Evolutionary conservation across 306 rosid species (phyloP).

Genomic region (Lablab purpureus): DNA sequence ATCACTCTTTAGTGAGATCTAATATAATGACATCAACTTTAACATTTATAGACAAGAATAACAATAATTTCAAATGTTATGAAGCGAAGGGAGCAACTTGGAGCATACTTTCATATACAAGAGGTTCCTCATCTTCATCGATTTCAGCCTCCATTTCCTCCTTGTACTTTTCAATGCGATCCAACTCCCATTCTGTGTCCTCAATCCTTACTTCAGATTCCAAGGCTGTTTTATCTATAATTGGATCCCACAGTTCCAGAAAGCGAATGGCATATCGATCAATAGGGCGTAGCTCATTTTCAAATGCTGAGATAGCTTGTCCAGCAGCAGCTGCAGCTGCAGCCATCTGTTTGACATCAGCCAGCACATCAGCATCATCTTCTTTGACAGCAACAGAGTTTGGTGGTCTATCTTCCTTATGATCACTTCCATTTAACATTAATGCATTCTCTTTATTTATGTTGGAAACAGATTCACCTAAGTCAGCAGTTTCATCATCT

Average conservation of each 20-base stretch:
- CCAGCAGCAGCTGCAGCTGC: constrained; percentile 97
- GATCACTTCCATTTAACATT: constrained; percentile 56
- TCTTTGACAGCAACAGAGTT: constrained; percentile 62
- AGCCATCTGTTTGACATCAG: constrained; percentile 95
- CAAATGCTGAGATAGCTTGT: constrained; percentile 86
- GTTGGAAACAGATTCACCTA: constrained; percentile 57
- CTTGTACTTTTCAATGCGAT: constrained; percentile 93
- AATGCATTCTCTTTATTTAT: constrained; percentile 64
- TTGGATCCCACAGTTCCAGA: constrained; percentile 97
- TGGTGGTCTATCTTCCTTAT: constrained; percentile 68
- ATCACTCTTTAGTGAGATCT: constrained; percentile 33
- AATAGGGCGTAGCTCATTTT: constrained; percentile 86
- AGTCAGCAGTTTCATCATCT: constrained; percentile 83
- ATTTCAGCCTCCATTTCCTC: constrained; percentile 99
- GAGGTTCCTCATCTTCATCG: constrained; percentile 99
- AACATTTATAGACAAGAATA: constrained; percentile 34
- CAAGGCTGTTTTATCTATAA: constrained; percentile 82
- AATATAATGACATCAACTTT: constrained; percentile 20
- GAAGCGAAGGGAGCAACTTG: constrained; percentile 37
- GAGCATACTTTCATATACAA: constrained; percentile 92
- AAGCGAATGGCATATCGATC: constrained; percentile 95
- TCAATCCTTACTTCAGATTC: constrained; percentile 89
- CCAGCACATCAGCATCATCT: constrained; percentile 93
- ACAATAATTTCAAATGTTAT: constrained; percentile 5
- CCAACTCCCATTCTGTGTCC: constrained; percentile 99